Percentiles rank a stretch among this genome's conserved stretches.
Evolutionary conservation across 73 alveolate genomes (phyloP).

Genomic region (Breviolum minutum): DNA sequence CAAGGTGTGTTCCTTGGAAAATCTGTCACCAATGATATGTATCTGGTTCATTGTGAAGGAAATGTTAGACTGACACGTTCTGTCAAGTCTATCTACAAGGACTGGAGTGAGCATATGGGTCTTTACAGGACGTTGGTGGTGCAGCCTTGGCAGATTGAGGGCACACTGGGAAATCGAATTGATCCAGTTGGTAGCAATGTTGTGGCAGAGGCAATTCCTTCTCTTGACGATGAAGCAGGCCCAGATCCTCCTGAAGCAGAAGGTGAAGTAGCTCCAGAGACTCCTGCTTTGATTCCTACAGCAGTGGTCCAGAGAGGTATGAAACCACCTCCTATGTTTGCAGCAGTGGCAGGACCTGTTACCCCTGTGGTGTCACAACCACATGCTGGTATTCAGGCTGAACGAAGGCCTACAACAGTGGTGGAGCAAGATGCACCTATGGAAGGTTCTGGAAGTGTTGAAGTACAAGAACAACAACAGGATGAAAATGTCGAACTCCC

Average conservation of each 20-base stretch:
- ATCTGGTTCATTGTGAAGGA: not conserved
- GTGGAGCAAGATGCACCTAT: not conserved
- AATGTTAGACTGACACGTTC: not conserved
- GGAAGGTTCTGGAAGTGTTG: not conserved
- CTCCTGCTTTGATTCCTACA: too few relatives aligned
- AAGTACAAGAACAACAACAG: too few relatives aligned
- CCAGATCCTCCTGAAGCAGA: not conserved
- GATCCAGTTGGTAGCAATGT: not conserved
- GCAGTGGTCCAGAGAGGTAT: not conserved
- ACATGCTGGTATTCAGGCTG: not conserved
- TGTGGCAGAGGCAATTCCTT: not conserved
- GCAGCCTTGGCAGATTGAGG: not conserved
- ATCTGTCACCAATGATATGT: not conserved
- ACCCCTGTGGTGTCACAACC: not conserved
- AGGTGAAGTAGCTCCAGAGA: not conserved
- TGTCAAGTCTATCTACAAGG: not conserved
- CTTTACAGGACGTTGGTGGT: not conserved
- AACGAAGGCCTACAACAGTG: not conserved
- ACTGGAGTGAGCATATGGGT: not conserved
- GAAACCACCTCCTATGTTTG: not conserved
- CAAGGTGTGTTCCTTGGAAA: not conserved
- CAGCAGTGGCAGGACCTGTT: not conserved
- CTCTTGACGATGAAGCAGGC: not conserved
- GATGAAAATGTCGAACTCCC: too few relatives aligned
- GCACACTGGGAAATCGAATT: not conserved